Percentiles rank a stretch among this genome's conserved stretches.
Conservation (phyloP, 305 asterid genomes). For the Fraxinus sp. region DNA sequence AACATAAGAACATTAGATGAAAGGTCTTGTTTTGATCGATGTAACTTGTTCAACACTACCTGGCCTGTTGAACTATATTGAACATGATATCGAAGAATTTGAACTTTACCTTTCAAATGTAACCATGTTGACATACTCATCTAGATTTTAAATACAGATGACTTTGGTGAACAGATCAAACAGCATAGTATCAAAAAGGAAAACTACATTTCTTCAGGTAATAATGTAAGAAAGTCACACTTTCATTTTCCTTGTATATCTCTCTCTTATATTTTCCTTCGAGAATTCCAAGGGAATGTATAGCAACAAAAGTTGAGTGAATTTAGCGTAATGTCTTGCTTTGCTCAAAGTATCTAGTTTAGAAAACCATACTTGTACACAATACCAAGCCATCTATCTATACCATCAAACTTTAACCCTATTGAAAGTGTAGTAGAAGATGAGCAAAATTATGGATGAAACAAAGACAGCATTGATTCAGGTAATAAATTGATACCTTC, state of each 20-base stretch:
- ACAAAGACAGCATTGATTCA: conserved; percentile 8
- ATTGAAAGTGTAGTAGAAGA: background rate
- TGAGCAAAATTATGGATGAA: background rate
- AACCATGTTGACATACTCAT: background rate
- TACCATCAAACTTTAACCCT: background rate
- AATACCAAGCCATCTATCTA: background rate
- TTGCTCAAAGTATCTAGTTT: background rate
- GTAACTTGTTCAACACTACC: background rate
- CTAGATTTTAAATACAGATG: background rate
- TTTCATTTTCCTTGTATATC: background rate
- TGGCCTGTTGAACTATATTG: background rate
- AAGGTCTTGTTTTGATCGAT: background rate
- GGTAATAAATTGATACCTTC: conserved; percentile 54
- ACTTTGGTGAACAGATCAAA: background rate
- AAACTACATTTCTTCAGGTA: background rate
- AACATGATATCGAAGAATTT: background rate
- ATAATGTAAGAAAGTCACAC: background rate
- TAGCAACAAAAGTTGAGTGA: conserved; percentile 12
- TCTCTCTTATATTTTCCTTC: background rate
- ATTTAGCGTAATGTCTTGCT: conserved; percentile 9
- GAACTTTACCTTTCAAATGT: background rate
- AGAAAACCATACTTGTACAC: background rate
- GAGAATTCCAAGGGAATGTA: background rate
- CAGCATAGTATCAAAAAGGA: background rate
- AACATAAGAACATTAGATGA: background rate